Base-by-base conservation (phyloP, 2,329 filamentous ascomycete species). In the Claviceps arundinis region DNA sequence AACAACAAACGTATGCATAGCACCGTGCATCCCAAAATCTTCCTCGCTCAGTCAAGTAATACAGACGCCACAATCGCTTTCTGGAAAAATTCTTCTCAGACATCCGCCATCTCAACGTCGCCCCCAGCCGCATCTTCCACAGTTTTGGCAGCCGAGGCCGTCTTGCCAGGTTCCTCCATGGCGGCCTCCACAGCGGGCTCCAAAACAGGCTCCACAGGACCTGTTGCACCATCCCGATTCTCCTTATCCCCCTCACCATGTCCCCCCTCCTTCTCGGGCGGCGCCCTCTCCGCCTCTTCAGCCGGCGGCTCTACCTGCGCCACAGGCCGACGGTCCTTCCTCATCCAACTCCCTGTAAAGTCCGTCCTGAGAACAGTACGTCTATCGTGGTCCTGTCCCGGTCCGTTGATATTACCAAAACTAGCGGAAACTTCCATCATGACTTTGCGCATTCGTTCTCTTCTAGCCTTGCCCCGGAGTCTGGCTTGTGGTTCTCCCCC, bases 401-500 rank as follows among this genome's bases (percentile, higher is more conserved):
- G 17, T 9, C 62, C 63, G 22, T 59, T 62, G 8, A 63, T 61
- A 45, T 66, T 68, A 5, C 61, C 61, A 14, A 65, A 59, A 13
- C 59, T 62, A 26, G 61, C 64, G 41, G 73, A 73, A 13, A 78
- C 70, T 56, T 80, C 77, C 47, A 68, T 64, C 70, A 80, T 73
- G 1, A 74, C 75, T 61, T 73, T 76, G 37, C 76, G 69, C 62
- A 81, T 82, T 43, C 78, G 70, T 58, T 81, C 76, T 11, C 78
- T 66, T 4, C 77, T 68, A 1, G 69, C 78, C 59, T 77, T 76
- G 49, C 78, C 78, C 3, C 77, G 70, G 2, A 81, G 70, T 47
- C 78, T 67, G 30, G 74, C 74, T 61, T 80, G 76, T 52, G 70
- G 77, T 56, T 74, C 75, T 0, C 79, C 84, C 13, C 93, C 89